Base-by-base conservation (phyloP, 2,329 filamentous ascomycete genomes). In the Eurotiales sp. region DNA sequence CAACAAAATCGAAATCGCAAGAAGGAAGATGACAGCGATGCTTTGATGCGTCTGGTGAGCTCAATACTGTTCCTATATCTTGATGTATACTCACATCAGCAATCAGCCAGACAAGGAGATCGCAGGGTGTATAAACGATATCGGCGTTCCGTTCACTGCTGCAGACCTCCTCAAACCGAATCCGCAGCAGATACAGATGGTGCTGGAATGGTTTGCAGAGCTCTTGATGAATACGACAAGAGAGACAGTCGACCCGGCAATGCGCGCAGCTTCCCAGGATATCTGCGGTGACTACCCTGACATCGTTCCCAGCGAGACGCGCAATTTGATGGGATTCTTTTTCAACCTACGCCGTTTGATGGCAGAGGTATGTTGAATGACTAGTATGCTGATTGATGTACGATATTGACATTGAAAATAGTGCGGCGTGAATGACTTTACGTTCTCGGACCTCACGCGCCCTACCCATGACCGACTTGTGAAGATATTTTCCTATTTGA, bases 121-220 rank as follows among this genome's bases (percentile, higher is more conserved):
- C 55, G 92, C 92, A 60, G 90, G 88, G 67, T 99, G 93, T 71
- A 96, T 99, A 74, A 93, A 87, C 64, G 93, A 97, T 69, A 96
- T 97, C 63, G 92, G 92, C 53, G 91, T 97, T 62, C 85, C 83
- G 23, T 96, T 97, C 70, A 87, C 83, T 30, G 78, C 91, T 15
- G 82, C 87, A 55, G 92, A 99, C 72, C 80, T 99, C 36, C 85
- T 92, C 61, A 97, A 96, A 66, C 93, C 93, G 4, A 96, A 96
- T 62, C 87, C 93, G 3, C 83, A 92, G 55, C 90, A 96, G 64
- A 91, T 97, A 49, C 93, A 99, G 72, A 90, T 93, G 77, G 90
- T 99, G 47, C 95, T 97, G 66, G 93, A 99, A 78, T 95, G 90
- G 87, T 93, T 99, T 61, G 91, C 90, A 53, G 91, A 96, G 66